Percentiles rank a stretch among this genome's conserved stretches.
Conservation (phyloP, 2,329 filamentous ascomycete species). For the Alternaria panax region DNA sequence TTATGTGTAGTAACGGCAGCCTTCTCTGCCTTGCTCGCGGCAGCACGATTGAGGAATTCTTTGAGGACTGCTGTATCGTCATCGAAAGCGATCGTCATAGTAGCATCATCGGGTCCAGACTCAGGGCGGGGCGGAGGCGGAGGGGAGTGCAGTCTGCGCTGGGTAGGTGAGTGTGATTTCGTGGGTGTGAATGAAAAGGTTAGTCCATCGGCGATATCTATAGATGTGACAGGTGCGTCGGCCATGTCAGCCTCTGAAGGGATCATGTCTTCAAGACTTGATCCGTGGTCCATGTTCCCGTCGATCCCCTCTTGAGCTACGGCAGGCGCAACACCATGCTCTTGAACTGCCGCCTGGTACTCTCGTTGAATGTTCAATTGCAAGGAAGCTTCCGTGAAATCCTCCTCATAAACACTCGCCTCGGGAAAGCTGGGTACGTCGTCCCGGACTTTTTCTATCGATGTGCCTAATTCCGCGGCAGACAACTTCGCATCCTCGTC, state of each 20-base stretch:
- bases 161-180: slow-evolving; percentile 21
- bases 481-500: slow-evolving; percentile 10
- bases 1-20: slow-evolving; percentile 43
- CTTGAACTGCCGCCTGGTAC: slow-evolving; percentile 18
- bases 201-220: slow-evolving; percentile 43
- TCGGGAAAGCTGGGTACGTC: neutral
- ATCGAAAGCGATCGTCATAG: slow-evolving; percentile 48
- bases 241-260: neutral
- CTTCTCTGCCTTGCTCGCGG: slow-evolving; percentile 54
- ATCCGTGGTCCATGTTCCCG: no score
- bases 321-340: neutral
- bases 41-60: slow-evolving; percentile 59
- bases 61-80: slow-evolving; percentile 60
- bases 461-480: neutral
- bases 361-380: slow-evolving; percentile 40
- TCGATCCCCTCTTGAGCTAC: neutral
- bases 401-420: slow-evolving; percentile 18
- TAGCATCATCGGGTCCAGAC: slow-evolving; percentile 37
- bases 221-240: neutral
- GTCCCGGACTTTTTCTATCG: neutral
- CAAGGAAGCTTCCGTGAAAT: slow-evolving; percentile 43
- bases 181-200: slow-evolving; percentile 32
- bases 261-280: neutral
- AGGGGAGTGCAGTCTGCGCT: slow-evolving; percentile 37
- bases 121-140: slow-evolving; percentile 37